These are phyloP conservation scores for Rhizopus arrhizus DNA, from an alignment of 371 early-diverging fungal species.

Conservation along the genomic window DNA sequence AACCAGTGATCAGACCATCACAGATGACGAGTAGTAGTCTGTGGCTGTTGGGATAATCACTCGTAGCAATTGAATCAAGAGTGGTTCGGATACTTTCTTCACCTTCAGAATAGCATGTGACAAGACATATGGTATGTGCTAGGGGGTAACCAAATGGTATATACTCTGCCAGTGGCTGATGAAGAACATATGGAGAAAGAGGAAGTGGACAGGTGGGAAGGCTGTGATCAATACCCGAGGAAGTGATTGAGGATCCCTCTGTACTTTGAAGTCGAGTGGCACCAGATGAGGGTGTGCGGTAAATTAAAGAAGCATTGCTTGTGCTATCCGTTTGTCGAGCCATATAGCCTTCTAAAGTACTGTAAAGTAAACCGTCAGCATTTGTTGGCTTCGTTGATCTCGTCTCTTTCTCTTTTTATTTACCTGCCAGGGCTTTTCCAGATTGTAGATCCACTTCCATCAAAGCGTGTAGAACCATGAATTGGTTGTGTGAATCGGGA, in stretches of 20 bases:
- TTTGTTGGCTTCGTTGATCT: neutral
- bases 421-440: conserved; percentile 45
- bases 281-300: conserved; percentile 7
- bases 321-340: conserved; percentile 15
- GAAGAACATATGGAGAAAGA: conserved; percentile 38
- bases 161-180: conserved; percentile 54
- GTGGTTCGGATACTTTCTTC: conserved; percentile 85
- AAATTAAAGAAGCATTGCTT: conserved; percentile 20
- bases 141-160: conserved; percentile 71
- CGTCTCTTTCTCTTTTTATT: conserved; percentile 5
- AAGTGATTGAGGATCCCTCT: conserved; percentile 1
- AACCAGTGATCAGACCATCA: conserved; percentile 86
- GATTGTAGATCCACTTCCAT: conserved; percentile 26
- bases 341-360: conserved; percentile 23
- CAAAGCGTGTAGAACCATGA: conserved; percentile 44
- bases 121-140: conserved; percentile 73
- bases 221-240: conserved; percentile 11
- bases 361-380: conserved; percentile 3
- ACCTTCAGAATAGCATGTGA: conserved; percentile 93
- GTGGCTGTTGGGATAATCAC: conserved; percentile 85
- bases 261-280: conserved; percentile 31
- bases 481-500: conserved; percentile 50
- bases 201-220: conserved; percentile 39
- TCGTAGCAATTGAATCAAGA: conserved; percentile 86
- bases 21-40: conserved; percentile 91